phyloP scores from a whole-genome alignment of 2,329 filamentous ascomycete species.

The Pseudopithomyces chartarum region DNA sequence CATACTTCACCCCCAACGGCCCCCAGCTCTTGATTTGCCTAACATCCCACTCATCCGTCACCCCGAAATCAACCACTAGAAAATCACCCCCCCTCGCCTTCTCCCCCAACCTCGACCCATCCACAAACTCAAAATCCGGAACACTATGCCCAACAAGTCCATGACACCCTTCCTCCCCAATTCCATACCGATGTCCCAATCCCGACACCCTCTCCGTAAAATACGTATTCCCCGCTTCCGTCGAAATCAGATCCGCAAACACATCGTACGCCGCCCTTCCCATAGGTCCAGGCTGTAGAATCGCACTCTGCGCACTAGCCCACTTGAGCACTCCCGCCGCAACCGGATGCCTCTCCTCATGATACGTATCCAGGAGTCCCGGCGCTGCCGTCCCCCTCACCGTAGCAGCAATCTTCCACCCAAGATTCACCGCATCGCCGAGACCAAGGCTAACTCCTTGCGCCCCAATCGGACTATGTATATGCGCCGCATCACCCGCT shows the following conservation, averaged over 20 bases:
- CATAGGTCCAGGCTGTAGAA: background rate
- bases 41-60: background rate
- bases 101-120: background rate
- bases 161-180: background rate
- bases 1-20: background rate
- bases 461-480: slow-evolving; percentile 9
- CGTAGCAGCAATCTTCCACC: slow-evolving; percentile 13
- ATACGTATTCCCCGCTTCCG: background rate
- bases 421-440: slow-evolving; percentile 15
- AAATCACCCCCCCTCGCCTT: background rate
- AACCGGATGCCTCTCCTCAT: slow-evolving; percentile 7
- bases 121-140: background rate
- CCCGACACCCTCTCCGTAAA: background rate
- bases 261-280: background rate
- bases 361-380: slow-evolving; percentile 7
- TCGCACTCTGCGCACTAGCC: background rate
- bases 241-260: background rate
- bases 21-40: background rate
- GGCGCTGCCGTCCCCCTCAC: background rate
- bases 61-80: background rate
- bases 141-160: background rate
- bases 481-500: slow-evolving; percentile 16
- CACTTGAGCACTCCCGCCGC: background rate
- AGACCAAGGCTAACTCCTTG: slow-evolving; percentile 14
- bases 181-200: background rate